These are phyloP conservation scores for Corynespora cassiicola DNA, from an alignment of 2,329 filamentous ascomycete genomes.

Conservation along the genomic window DNA sequence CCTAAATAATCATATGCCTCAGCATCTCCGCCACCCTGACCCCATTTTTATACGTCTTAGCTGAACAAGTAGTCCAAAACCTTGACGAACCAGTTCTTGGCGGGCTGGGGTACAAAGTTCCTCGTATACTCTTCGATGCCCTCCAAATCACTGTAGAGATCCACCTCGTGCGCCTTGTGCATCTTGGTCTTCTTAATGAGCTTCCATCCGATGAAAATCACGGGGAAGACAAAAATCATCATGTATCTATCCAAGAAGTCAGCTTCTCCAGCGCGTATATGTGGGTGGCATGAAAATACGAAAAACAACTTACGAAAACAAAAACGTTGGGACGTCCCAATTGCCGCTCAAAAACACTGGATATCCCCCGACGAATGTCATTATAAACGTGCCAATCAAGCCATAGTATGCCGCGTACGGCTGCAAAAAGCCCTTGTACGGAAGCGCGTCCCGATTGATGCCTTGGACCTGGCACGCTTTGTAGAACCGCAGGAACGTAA, in stretches of 20 bases:
- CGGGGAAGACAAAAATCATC: conserved; percentile 74
- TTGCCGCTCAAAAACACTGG: conserved; percentile 73
- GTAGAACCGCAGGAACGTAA: conserved; percentile 75
- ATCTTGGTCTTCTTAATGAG: conserved; percentile 68
- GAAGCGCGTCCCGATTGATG: conserved; percentile 69
- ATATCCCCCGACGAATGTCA: conserved; percentile 79
- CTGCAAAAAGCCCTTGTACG: conserved; percentile 72
- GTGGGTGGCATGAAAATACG: too few relatives aligned
- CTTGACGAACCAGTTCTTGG: conserved; percentile 53
- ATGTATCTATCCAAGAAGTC: conserved; percentile 59
- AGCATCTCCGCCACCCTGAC: not conserved
- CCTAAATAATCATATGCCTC: too few relatives aligned
- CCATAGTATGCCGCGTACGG: conserved; percentile 76
- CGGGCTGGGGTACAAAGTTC: conserved; percentile 62
- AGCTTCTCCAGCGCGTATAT: too few relatives aligned
- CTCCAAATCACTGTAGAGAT: conserved; percentile 67
- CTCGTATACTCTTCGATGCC: conserved; percentile 73
- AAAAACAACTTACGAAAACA: conserved; percentile 70
- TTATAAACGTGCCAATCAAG: conserved; percentile 67
- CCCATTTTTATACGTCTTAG: conserved; percentile 11
- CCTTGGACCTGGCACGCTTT: conserved; percentile 74
- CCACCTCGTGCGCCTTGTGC: conserved; percentile 64
- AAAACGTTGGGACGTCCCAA: conserved; percentile 73
- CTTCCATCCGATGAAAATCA: conserved; percentile 76
- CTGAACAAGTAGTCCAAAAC: conserved; percentile 55